Conservation (phyloP, 202 grass and related monocot genomes). For the Panicum hallii region DNA sequence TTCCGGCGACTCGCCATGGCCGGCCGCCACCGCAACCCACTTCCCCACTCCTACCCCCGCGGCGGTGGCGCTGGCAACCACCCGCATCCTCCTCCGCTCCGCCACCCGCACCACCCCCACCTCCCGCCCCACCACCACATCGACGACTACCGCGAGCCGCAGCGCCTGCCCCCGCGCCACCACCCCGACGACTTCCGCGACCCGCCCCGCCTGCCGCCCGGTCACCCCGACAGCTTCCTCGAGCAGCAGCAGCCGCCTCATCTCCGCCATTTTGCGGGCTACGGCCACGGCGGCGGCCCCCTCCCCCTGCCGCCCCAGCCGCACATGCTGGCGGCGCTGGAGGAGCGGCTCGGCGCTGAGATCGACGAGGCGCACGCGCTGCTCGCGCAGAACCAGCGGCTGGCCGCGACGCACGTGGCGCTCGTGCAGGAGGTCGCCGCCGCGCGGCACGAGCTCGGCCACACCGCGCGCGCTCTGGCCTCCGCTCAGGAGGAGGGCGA, state of each 20-base stretch:
- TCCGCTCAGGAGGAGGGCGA: constrained; percentile 72
- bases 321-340: constrained; percentile 61
- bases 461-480: constrained; percentile 48
- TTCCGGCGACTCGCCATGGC: constrained; percentile 63
- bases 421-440: constrained; percentile 90
- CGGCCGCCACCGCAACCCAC: constrained; percentile 58
- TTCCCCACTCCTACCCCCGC: constrained; percentile 38
- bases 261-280: constrained; percentile 48
- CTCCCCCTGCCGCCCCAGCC: constrained; percentile 41
- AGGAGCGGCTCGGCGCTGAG: constrained; percentile 80
- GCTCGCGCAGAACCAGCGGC: constrained; percentile 84
- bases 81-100: constrained; percentile 37
- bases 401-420: constrained; percentile 93
- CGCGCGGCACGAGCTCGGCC: constrained; percentile 72
- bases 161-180: constrained; percentile 42
- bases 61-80: constrained; percentile 32
- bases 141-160: constrained; percentile 52
- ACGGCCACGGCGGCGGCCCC: constrained; percentile 32
- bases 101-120: constrained; percentile 37
- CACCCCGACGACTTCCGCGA: constrained; percentile 57
- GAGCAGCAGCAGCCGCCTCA: constrained; percentile 47
- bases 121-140: constrained; percentile 48
- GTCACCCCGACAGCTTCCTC: constrained; percentile 46
- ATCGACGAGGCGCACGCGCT: constrained; percentile 83
- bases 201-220: constrained; percentile 31